These are phyloP conservation scores for Simmondsia chinensis DNA, from an alignment of 148 eudicot genomes.

Conservation along the genomic window DNA sequence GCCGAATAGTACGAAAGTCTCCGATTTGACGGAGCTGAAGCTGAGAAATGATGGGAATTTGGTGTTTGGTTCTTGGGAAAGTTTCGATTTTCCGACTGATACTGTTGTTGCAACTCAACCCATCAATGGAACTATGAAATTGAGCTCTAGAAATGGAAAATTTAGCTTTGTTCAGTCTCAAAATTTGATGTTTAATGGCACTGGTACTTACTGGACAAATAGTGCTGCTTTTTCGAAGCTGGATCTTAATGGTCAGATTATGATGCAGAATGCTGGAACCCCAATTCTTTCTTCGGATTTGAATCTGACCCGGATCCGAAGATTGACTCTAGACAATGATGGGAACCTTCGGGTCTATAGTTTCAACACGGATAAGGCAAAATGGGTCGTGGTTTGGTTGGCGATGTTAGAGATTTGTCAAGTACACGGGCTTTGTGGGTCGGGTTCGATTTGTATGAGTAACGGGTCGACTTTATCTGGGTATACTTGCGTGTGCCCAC, in stretches of 20 bases:
- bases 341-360: constrained; percentile 59
- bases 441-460: constrained; percentile 43
- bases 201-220: constrained; percentile 24
- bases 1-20: constrained; percentile 6
- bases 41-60: constrained; percentile 39
- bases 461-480: constrained; percentile 19
- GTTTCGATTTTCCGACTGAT: constrained; percentile 46
- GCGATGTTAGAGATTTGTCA: constrained; percentile 38
- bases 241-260: constrained; percentile 19
- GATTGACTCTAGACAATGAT: constrained; percentile 46
- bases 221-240: constrained; percentile 12
- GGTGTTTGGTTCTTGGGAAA: constrained; percentile 33
- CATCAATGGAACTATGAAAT: constrained; percentile 6
- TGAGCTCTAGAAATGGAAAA: constrained; percentile 29
- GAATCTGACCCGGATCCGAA: constrained; percentile 24
- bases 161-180: constrained; percentile 22
- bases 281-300: constrained; percentile 31
- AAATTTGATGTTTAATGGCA: constrained; percentile 16
- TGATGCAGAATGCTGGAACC: not conserved
- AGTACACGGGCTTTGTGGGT: constrained; percentile 58
- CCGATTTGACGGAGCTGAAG: constrained; percentile 12
- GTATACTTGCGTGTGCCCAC: constrained; percentile 55
- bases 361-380: constrained; percentile 11
- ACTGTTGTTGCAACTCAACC: constrained; percentile 39
- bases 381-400: constrained; percentile 50